phyloP scores from a whole-genome alignment of 768 basidiomycete genomes.

The Hemileccinum rubropunctum region DNA sequence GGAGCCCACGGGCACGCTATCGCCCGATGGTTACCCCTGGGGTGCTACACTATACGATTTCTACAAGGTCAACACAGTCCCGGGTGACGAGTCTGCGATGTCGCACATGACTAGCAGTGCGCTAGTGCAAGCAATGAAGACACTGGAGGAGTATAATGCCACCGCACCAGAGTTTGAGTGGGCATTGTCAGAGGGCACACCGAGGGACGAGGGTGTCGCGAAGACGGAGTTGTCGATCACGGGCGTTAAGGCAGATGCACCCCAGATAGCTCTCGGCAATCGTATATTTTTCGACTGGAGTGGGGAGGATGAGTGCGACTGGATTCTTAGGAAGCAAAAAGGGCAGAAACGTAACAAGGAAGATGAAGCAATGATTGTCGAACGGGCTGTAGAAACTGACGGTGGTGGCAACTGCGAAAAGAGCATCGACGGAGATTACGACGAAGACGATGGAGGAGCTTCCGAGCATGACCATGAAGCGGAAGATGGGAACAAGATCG shows the following conservation, averaged over 20 bases:
- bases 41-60: conserved; percentile 29
- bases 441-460: too few relatives aligned
- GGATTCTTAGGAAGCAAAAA: too few relatives aligned
- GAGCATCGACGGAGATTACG: too few relatives aligned
- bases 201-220: conserved; percentile 15
- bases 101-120: conserved; percentile 20
- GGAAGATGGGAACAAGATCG: not conserved
- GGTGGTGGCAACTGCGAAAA: too few relatives aligned
- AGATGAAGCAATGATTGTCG: too few relatives aligned
- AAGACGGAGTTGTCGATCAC: conserved; percentile 16
- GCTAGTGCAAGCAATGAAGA: conserved; percentile 10
- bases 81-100: rapidly evolving
- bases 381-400: too few relatives aligned
- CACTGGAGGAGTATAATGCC: conserved; percentile 14
- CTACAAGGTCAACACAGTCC: conserved; percentile 12
- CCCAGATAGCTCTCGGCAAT: too few relatives aligned
- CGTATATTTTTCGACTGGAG: too few relatives aligned
- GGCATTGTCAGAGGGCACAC: conserved; percentile 22
- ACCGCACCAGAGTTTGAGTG: conserved; percentile 20
- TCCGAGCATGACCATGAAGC: too few relatives aligned
- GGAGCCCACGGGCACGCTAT: conserved; percentile 12
- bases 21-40: conserved; percentile 24
- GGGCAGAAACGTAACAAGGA: too few relatives aligned
- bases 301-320: too few relatives aligned
- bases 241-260: too few relatives aligned